Evolutionary conservation across 2,329 filamentous ascomycete genomes (phyloP).

Genomic region (Cladobotryum mycophilum): DNA sequence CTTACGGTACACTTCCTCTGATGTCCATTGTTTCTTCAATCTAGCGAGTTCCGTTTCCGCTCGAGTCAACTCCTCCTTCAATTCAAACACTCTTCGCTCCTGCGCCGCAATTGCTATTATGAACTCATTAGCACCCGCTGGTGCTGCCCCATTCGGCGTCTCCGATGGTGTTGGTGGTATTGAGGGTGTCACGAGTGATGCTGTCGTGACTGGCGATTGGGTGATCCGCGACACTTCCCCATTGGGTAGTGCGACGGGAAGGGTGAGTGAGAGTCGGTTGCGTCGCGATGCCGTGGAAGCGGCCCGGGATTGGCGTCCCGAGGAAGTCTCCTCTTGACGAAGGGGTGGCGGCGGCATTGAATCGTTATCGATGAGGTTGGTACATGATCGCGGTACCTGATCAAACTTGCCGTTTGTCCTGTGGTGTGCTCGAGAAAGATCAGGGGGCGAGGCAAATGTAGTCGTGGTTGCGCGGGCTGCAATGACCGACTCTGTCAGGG

Average conservation of each 20-base stretch:
- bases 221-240: constrained; percentile 25
- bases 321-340: constrained; percentile 33
- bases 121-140: constrained; percentile 58
- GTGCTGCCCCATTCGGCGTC: constrained; percentile 30
- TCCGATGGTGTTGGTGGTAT: constrained; percentile 48
- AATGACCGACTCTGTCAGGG: constrained; percentile 18
- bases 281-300: constrained; percentile 48
- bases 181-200: constrained; percentile 32
- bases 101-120: constrained; percentile 88
- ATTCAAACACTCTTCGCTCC: constrained; percentile 82
- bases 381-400: not conserved
- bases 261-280: constrained; percentile 53
- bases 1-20: constrained; percentile 71
- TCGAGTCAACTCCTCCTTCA: constrained; percentile 79
- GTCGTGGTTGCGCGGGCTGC: constrained; percentile 19
- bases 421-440: constrained; percentile 7
- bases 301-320: constrained; percentile 42
- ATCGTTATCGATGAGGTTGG: not conserved
- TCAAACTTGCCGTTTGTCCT: constrained; percentile 2
- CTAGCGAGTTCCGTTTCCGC: constrained; percentile 71
- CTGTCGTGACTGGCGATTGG: constrained; percentile 44
- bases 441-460: constrained; percentile 18
- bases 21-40: constrained; percentile 79
- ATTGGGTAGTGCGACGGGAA: constrained; percentile 53
- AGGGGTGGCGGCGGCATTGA: constrained; percentile 32